Evolutionary conservation across 1,284 basidiomycete genomes (phyloP).

Genomic region (Ceratobasidium sp.): DNA sequence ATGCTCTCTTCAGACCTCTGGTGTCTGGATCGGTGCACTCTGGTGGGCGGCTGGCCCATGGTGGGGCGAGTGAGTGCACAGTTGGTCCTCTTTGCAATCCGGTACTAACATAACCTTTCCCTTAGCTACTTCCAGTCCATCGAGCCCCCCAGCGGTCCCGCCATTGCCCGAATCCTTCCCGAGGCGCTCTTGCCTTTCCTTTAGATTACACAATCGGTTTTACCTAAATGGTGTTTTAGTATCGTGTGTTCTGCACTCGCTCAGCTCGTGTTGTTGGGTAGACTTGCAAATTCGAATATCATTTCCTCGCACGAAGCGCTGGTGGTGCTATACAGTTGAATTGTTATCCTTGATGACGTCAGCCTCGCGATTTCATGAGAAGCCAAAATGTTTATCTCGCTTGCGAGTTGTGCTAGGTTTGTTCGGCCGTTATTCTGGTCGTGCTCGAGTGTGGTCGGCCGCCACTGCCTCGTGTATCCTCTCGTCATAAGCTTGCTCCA

Average conservation of each 20-base stretch:
- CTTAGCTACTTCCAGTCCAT: conserved; percentile 27
- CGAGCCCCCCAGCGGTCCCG: conserved; percentile 43
- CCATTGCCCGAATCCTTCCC: conserved; percentile 43
- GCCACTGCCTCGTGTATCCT: too few relatives aligned
- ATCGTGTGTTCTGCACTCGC: conserved; percentile 25
- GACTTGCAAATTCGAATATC: conserved; percentile 30
- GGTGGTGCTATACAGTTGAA: too few relatives aligned
- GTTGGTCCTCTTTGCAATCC: not conserved
- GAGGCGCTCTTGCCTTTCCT: conserved; percentile 47
- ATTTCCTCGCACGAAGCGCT: not conserved
- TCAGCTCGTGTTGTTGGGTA: conserved; percentile 5
- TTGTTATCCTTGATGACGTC: too few relatives aligned
- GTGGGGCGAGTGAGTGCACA: conserved; percentile 36
- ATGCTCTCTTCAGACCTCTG: conserved; percentile 70
- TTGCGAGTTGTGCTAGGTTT: too few relatives aligned
- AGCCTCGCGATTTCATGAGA: too few relatives aligned
- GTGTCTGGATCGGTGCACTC: conserved; percentile 68
- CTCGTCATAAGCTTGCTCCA: too few relatives aligned
- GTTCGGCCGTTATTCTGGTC: too few relatives aligned
- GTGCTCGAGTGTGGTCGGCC: too few relatives aligned
- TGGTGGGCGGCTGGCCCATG: conserved; percentile 50
- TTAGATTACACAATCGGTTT: not conserved
- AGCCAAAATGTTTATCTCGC: too few relatives aligned
- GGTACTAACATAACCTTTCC: not conserved
- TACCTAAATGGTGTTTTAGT: conserved; percentile 2